phyloP scores from a whole-genome alignment of 768 basidiomycete species.

The Imleria badia region DNA sequence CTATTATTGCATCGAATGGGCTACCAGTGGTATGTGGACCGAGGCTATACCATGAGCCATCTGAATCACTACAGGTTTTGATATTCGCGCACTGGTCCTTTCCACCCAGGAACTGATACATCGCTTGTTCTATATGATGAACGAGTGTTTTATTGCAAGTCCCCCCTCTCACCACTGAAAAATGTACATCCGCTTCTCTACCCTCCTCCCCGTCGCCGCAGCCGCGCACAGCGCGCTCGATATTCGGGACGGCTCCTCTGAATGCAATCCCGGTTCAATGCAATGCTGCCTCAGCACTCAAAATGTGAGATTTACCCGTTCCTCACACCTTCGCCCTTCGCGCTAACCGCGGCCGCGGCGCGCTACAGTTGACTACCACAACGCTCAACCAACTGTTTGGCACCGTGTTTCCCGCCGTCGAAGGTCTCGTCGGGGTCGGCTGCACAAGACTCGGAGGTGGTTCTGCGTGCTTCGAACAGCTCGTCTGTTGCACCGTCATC shows the following conservation, averaged over 20 bases:
- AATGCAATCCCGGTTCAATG: slow-evolving; percentile 4
- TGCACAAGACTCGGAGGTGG: slow-evolving; percentile 1
- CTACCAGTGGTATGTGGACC: not conserved
- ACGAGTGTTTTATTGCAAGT: too few relatives aligned
- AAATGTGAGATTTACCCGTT: not conserved
- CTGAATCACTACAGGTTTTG: too few relatives aligned
- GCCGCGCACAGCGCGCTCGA: slow-evolving; percentile 7
- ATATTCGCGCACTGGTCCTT: not conserved
- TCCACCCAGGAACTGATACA: not conserved
- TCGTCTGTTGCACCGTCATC: slow-evolving; percentile 15
- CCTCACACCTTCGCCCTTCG: too few relatives aligned
- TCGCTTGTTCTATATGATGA: not conserved
- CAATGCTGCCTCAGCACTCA: slow-evolving; percentile 8
- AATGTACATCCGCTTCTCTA: slow-evolving; percentile 10
- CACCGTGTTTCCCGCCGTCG: not conserved
- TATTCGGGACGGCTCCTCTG: not conserved
- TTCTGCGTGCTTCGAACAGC: not conserved
- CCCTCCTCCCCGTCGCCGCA: slow-evolving; percentile 9
- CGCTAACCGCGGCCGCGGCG: not conserved
- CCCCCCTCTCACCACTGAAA: not conserved
- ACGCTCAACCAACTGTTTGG: not conserved
- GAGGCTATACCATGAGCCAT: too few relatives aligned
- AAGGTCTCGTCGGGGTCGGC: not conserved
- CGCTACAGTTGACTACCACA: not conserved
- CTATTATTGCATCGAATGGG: not conserved